phyloP scores from a whole-genome alignment of 305 asterid species.

The Fraxinus dipetala region DNA sequence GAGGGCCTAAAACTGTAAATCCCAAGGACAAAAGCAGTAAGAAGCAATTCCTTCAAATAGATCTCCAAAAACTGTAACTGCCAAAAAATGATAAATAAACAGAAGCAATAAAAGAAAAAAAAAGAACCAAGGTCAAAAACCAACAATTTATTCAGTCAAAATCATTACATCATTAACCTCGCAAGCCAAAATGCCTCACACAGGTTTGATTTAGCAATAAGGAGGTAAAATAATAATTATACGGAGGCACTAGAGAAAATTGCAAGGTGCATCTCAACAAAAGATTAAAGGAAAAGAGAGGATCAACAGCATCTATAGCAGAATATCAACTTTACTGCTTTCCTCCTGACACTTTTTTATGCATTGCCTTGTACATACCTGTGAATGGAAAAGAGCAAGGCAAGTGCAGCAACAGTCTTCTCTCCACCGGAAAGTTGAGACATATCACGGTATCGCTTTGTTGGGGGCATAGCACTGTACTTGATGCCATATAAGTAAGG shows the following conservation, averaged over 20 bases:
- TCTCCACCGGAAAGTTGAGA: constrained; percentile 96
- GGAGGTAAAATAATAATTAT: not conserved
- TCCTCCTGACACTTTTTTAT: not conserved
- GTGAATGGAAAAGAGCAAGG: constrained; percentile 88
- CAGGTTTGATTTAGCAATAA: not conserved
- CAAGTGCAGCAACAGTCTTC: constrained; percentile 98
- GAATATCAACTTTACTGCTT: not conserved
- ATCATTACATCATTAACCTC: not conserved
- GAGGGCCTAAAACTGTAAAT: constrained; percentile 90
- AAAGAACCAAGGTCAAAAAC: not conserved
- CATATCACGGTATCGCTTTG: constrained; percentile 96
- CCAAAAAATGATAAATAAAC: not conserved
- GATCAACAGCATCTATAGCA: constrained; percentile 4
- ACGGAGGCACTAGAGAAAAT: not conserved
- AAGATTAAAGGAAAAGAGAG: not conserved
- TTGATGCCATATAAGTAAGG: constrained; percentile 94
- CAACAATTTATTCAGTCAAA: not conserved
- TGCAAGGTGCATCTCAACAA: constrained; percentile 1
- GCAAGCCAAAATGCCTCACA: not conserved
- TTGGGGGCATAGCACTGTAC: constrained; percentile 98
- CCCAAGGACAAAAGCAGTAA: constrained; percentile 12
- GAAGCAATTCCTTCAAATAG: not conserved
- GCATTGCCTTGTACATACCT: constrained; percentile 45
- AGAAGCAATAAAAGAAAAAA: not conserved
- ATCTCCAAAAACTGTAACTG: not conserved